Conservation (phyloP, 768 basidiomycete species). For the Piloderma croceum region DNA sequence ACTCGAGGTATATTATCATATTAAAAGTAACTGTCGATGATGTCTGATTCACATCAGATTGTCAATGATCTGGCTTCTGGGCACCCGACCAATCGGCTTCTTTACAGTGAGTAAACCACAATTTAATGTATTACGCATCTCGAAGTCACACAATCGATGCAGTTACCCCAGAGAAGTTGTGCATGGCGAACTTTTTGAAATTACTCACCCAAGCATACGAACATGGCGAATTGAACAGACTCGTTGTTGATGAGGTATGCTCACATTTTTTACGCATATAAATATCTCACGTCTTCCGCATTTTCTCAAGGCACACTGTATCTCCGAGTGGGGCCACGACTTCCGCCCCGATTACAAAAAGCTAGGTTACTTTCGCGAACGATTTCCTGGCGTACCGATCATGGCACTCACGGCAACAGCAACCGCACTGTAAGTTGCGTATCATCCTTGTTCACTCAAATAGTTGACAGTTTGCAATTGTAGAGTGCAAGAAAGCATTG, state of each 20-base stretch:
- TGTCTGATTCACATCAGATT: conserved; percentile 38
- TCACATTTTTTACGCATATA: not conserved
- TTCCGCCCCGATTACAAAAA: conserved; percentile 71
- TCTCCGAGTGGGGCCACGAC: conserved; percentile 80
- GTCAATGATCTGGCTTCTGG: conserved; percentile 54
- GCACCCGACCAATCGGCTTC: conserved; percentile 50
- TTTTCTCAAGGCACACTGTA: not conserved
- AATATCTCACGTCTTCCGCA: not conserved
- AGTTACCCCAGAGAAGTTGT: conserved; percentile 79
- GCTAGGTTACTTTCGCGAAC: conserved; percentile 63
- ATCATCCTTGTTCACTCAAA: not conserved
- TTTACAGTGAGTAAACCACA: conserved; percentile 53
- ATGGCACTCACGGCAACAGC: conserved; percentile 88
- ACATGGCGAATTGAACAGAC: conserved; percentile 57
- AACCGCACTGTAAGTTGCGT: conserved; percentile 49
- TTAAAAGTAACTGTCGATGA: not conserved
- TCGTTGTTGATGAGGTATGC: conserved; percentile 78
- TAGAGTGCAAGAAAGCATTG: conserved; percentile 74
- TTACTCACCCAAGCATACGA: conserved; percentile 46
- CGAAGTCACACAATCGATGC: not conserved
- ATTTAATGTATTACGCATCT: not conserved
- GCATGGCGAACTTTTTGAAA: conserved; percentile 45
- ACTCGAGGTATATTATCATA: conserved; percentile 36
- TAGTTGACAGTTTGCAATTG: conserved; percentile 2
- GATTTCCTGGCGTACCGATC: conserved; percentile 66